phyloP scores from a whole-genome alignment of 202 grass and related monocot genomes.

The Panicum virgatum region DNA sequence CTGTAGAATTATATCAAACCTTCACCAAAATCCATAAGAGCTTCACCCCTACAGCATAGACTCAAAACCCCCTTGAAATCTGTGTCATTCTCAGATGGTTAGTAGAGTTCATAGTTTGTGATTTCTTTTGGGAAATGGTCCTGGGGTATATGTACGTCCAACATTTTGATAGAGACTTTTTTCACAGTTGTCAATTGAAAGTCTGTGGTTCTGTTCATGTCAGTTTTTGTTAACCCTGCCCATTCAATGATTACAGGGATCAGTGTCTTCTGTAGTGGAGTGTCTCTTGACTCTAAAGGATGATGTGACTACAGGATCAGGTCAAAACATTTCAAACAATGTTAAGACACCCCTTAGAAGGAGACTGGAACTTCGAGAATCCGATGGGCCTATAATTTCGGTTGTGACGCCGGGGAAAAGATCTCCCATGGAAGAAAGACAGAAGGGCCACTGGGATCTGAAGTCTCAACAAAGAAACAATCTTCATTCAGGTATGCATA shows the following conservation, averaged over 20 bases:
- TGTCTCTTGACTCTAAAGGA: slow-evolving; percentile 83
- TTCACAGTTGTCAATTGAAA: slow-evolving; percentile 25
- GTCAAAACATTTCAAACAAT: slow-evolving; percentile 49
- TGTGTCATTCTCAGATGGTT: not conserved
- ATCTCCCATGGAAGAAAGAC: slow-evolving; percentile 54
- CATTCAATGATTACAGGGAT: slow-evolving; percentile 61
- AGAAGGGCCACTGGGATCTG: slow-evolving; percentile 47
- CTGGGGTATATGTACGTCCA: not conserved
- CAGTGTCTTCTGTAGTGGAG: slow-evolving; percentile 73
- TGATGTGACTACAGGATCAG: slow-evolving; percentile 50
- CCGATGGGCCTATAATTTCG: slow-evolving; percentile 40
- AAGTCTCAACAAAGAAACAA: slow-evolving; percentile 54
- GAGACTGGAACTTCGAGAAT: slow-evolving; percentile 64
- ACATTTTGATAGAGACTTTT: not conserved
- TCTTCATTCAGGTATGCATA: slow-evolving; percentile 45
- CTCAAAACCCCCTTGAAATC: not conserved
- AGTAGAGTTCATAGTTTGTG: slow-evolving; percentile 6
- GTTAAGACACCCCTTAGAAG: slow-evolving; percentile 65
- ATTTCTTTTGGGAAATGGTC: not conserved
- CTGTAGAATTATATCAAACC: slow-evolving; percentile 20
- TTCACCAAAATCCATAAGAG: not conserved
- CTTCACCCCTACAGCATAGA: not conserved
- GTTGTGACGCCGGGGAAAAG: slow-evolving; percentile 44
- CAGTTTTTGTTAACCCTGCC: slow-evolving; percentile 17
- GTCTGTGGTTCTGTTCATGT: slow-evolving; percentile 26